phyloP scores from a whole-genome alignment of 345 rosid genomes.

The Lagerstroemia speciosa region DNA sequence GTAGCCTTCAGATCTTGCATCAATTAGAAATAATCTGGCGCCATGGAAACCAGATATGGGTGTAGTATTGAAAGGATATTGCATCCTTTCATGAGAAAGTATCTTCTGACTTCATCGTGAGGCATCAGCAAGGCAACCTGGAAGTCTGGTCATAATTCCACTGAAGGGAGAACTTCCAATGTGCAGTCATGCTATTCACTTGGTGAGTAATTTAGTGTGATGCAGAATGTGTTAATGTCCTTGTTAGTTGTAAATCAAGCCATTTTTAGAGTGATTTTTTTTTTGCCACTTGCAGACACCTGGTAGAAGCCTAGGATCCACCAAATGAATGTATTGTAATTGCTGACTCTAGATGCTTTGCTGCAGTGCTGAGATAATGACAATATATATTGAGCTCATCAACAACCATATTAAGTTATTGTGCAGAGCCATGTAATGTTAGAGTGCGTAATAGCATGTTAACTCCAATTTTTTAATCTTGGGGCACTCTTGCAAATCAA shows the following conservation, averaged over 20 bases:
- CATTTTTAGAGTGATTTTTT: too few relatives aligned
- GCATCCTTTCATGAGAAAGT: not conserved
- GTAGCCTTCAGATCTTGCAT: not conserved
- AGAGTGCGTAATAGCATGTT: too few relatives aligned
- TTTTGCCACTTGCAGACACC: slow-evolving; percentile 93
- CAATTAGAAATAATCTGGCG: not conserved
- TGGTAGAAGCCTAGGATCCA: slow-evolving; percentile 99
- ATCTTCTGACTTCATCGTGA: not conserved
- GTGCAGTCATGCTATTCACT: not conserved
- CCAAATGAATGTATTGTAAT: slow-evolving; percentile 98
- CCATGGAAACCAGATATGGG: not conserved
- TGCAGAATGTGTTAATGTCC: not conserved
- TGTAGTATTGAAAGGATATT: not conserved
- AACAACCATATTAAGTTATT: too few relatives aligned
- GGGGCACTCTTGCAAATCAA: too few relatives aligned
- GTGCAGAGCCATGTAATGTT: not conserved
- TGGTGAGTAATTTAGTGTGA: not conserved
- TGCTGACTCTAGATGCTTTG: slow-evolving; percentile 92
- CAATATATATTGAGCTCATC: slow-evolving; percentile 7
- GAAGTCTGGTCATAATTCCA: not conserved
- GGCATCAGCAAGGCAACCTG: not conserved
- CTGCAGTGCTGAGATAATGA: slow-evolving; percentile 34
- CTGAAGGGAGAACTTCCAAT: not conserved
- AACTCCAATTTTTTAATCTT: too few relatives aligned
- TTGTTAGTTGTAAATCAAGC: slow-evolving; percentile 9